A percentile compares a stretch with the other conserved stretches of the same genome.
Evolutionary conservation across 768 basidiomycete species (phyloP).

Genomic region (Chalciporus chontae): DNA sequence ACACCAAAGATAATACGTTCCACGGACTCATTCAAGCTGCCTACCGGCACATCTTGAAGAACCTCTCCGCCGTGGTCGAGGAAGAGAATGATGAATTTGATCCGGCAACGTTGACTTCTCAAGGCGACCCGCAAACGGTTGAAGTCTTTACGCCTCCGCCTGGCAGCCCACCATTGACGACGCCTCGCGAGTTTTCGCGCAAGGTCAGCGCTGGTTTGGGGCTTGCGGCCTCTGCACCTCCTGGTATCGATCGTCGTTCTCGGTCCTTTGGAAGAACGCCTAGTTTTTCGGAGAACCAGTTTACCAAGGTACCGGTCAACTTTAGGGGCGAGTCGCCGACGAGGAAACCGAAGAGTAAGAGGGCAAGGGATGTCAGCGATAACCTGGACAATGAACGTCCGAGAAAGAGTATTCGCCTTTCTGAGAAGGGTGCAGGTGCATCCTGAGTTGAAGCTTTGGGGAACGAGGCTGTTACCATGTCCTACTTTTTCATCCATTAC

Average conservation of each 20-base stretch:
- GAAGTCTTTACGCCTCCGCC: constrained; percentile 33
- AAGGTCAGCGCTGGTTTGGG: constrained; percentile 11
- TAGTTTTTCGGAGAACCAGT: constrained; percentile 39
- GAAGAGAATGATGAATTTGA: constrained; percentile 15
- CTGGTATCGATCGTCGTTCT: not conserved
- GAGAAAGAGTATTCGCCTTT: constrained; percentile 20
- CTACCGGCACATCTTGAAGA: constrained; percentile 45
- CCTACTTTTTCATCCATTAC: not conserved
- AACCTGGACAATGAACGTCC: constrained; percentile 12
- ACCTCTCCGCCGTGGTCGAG: constrained; percentile 9
- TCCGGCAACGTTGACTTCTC: not conserved
- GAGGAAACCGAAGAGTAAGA: constrained; percentile 28
- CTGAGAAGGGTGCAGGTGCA: not conserved
- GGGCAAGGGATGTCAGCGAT: constrained; percentile 18
- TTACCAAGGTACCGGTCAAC: constrained; percentile 42
- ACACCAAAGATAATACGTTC: constrained; percentile 57
- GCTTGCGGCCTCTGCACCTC: not conserved
- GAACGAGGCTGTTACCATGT: too few species aligned
- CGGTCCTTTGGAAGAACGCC: constrained; percentile 26
- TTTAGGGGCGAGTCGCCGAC: constrained; percentile 31
- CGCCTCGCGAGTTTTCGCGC: constrained; percentile 30
- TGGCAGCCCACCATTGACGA: constrained; percentile 32
- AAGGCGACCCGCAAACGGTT: constrained; percentile 1
- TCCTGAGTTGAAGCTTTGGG: not conserved
- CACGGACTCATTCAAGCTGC: constrained; percentile 65